Evolutionary conservation across 352 stramenopile genomes (phyloP).

Genomic region (Phytopythium boreale): DNA sequence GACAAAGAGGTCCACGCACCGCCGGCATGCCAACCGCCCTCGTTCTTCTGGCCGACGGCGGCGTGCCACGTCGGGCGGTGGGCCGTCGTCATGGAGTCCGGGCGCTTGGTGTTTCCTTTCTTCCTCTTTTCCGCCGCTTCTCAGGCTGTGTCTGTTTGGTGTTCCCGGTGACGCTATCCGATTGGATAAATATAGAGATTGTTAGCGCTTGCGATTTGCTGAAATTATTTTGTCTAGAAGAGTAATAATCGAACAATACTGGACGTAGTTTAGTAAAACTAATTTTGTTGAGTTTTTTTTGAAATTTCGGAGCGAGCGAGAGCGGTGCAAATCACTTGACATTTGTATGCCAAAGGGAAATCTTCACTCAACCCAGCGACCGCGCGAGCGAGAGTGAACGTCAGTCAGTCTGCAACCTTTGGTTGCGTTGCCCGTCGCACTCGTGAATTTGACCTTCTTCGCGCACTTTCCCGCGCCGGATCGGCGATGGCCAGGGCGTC

Average conservation of each 20-base stretch:
- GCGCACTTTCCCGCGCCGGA: not conserved
- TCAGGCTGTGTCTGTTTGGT: not conserved
- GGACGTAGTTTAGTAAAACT: too few species aligned
- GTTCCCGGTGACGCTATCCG: not conserved
- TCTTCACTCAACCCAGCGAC: not conserved
- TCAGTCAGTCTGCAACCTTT: not conserved
- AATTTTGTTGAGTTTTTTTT: not conserved
- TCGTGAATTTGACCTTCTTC: not conserved
- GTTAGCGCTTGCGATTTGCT: not conserved
- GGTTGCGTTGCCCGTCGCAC: not conserved
- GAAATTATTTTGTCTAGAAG: not conserved
- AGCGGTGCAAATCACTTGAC: not conserved
- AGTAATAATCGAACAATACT: too few species aligned
- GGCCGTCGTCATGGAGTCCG: conserved; percentile 70
- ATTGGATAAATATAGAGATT: not conserved
- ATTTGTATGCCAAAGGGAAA: not conserved
- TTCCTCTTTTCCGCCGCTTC: not conserved
- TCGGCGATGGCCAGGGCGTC: not conserved
- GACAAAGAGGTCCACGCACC: conserved; percentile 23
- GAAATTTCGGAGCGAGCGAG: not conserved
- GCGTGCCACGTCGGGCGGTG: conserved; percentile 85
- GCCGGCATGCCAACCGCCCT: conserved; percentile 81
- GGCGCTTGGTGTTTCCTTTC: not conserved
- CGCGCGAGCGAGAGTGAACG: not conserved
- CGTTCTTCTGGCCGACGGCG: conserved; percentile 82